phyloP scores from a whole-genome alignment of 1,139 yeast species.

The Eremothecium coryli region DNA sequence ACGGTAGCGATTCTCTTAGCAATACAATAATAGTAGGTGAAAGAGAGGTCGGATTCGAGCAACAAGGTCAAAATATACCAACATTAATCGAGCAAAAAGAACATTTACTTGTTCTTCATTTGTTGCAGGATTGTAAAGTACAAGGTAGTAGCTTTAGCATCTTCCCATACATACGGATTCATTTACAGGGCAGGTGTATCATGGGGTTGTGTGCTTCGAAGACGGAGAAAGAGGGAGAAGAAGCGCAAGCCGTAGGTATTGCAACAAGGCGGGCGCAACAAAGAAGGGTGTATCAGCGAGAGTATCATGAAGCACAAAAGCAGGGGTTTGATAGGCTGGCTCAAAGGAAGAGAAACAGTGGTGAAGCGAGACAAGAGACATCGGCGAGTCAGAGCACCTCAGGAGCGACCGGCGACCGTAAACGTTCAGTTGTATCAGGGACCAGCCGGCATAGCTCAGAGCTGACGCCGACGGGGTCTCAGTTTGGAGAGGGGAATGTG shows the following conservation, averaged over 20 bases:
- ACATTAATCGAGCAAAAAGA: too few relatives aligned
- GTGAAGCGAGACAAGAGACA: slow-evolving; percentile 2
- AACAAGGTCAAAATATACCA: too few relatives aligned
- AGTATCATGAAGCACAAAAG: too few relatives aligned
- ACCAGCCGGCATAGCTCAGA: slow-evolving; percentile 16
- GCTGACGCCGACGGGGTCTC: slow-evolving; percentile 2
- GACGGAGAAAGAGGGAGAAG: slow-evolving; percentile 8
- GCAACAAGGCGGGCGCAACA: background rate
- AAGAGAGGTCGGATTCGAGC: background rate
- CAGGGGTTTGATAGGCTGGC: too few relatives aligned
- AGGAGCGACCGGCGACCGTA: background rate
- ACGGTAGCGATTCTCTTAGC: background rate
- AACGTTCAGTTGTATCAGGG: slow-evolving; percentile 12
- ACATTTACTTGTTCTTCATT: too few relatives aligned
- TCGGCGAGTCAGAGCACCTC: slow-evolving; percentile 8
- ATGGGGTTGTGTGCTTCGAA: slow-evolving; percentile 29
- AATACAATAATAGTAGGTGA: background rate
- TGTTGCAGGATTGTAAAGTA: too few relatives aligned
- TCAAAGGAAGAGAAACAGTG: background rate
- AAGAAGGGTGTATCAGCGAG: background rate
- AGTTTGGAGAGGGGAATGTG: background rate
- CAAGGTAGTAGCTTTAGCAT: background rate
- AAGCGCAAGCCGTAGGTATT: background rate
- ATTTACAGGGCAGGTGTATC: background rate
- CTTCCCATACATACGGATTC: background rate